Evolutionary conservation across 208 protist species (phyloP).

Genomic region (Paratrypanosoma confusum): DNA sequence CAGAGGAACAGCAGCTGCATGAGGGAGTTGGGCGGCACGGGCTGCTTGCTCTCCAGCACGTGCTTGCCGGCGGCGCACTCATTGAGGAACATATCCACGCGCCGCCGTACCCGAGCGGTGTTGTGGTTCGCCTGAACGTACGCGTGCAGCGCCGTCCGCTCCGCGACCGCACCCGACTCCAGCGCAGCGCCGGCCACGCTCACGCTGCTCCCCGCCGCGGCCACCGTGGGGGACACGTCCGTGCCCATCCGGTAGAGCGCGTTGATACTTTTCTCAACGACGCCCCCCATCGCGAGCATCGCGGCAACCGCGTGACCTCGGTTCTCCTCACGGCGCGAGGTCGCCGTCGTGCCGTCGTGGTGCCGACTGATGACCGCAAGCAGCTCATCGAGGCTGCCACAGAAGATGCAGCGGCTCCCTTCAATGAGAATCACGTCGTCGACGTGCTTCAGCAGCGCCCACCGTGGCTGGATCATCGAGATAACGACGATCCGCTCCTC

Average conservation of each 20-base stretch:
- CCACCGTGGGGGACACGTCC: background rate
- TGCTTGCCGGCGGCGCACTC: slow-evolving; percentile 28
- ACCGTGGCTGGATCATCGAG: slow-evolving; percentile 48
- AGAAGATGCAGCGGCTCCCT: slow-evolving; percentile 24
- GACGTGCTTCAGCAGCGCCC: slow-evolving; percentile 40
- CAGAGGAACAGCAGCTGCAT: slow-evolving; percentile 36
- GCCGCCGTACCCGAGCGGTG: slow-evolving; percentile 7
- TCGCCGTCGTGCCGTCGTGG: background rate
- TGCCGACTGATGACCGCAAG: background rate
- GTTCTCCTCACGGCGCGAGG: too few species aligned
- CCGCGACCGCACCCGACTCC: background rate
- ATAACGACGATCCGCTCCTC: slow-evolving; percentile 30
- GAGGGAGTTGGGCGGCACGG: slow-evolving; percentile 14
- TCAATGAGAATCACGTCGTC: slow-evolving; percentile 54
- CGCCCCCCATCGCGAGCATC: background rate
- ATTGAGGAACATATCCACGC: slow-evolving; percentile 27
- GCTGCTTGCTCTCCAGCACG: slow-evolving; percentile 11
- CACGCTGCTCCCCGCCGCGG: too few species aligned
- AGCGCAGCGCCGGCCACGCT: background rate
- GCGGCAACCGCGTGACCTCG: too few species aligned
- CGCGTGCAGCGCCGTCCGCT: background rate
- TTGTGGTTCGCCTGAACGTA: slow-evolving; percentile 5
- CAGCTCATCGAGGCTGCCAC: slow-evolving; percentile 12
- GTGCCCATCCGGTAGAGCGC: slow-evolving; percentile 8
- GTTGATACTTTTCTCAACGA: slow-evolving; percentile 6